A percentile compares a stretch with the other conserved stretches of the same genome.
Conservation (phyloP, 805 yeast species). For the Cyberlindnera veronae region DNA sequence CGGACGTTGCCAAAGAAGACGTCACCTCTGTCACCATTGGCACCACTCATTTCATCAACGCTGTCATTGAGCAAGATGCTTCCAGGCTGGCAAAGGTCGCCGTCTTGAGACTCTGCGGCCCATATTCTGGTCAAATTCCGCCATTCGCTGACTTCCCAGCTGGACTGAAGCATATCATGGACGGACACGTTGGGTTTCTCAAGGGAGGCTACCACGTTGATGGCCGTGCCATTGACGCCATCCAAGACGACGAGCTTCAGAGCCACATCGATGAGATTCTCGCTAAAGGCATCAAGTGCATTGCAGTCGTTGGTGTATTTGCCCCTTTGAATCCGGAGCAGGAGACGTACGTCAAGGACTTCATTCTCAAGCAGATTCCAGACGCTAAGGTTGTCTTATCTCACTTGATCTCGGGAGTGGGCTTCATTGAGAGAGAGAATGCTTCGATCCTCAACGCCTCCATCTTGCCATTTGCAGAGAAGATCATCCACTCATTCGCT, state of each 20-base stretch:
- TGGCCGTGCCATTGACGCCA: constrained; percentile 34
- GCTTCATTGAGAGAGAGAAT: constrained; percentile 44
- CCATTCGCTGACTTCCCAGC: constrained; percentile 45
- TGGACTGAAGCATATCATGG: constrained; percentile 32
- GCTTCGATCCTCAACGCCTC: constrained; percentile 46
- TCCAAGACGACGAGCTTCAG: constrained; percentile 30
- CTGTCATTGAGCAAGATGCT: constrained; percentile 44
- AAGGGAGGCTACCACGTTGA: constrained; percentile 42
- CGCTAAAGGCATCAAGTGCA: constrained; percentile 30
- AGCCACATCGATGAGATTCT: constrained; percentile 32
- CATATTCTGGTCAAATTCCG: constrained; percentile 34
- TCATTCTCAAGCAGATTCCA: constrained; percentile 34
- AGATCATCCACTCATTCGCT: constrained; percentile 38
- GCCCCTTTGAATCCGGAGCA: constrained; percentile 36
- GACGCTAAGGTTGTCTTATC: constrained; percentile 36
- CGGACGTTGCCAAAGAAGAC: constrained; percentile 26
- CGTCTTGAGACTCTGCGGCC: constrained; percentile 41
- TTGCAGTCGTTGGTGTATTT: constrained; percentile 40
- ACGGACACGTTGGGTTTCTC: constrained; percentile 34
- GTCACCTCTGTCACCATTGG: constrained; percentile 44
- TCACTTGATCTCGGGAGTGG: constrained; percentile 39
- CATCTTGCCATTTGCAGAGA: constrained; percentile 39
- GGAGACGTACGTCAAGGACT: constrained; percentile 32
- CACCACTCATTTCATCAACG: constrained; percentile 48
- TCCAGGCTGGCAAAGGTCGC: constrained; percentile 41